Evolutionary conservation across 306 rosid genomes (phyloP).

Genomic region (Macrotyloma uniflorum): DNA sequence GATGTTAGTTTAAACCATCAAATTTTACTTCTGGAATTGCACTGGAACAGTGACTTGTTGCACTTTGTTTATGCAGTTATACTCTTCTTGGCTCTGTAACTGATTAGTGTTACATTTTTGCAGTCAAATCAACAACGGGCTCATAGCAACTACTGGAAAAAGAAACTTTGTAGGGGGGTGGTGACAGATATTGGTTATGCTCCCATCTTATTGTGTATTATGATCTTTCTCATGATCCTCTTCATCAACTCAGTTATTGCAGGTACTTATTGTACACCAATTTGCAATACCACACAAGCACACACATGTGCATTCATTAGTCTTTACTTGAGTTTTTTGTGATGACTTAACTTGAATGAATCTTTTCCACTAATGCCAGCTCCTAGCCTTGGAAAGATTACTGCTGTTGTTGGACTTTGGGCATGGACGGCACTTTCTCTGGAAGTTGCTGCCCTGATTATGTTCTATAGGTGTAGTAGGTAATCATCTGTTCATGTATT

Average conservation of each 20-base stretch:
- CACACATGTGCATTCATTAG: not conserved
- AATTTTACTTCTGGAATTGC: conserved; percentile 17
- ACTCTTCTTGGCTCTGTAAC: conserved; percentile 20
- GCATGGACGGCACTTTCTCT: conserved; percentile 77
- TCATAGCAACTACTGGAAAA: conserved; percentile 51
- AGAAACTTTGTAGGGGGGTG: conserved; percentile 57
- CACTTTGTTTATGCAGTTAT: conserved; percentile 38
- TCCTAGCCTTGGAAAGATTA: conserved; percentile 78
- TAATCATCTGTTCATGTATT: conserved; percentile 42
- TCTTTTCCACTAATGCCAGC: conserved; percentile 56
- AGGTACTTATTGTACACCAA: conserved; percentile 52
- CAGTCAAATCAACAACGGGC: conserved; percentile 78
- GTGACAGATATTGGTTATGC: conserved; percentile 73
- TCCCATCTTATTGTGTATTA: conserved; percentile 65
- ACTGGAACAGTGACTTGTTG: conserved; percentile 2
- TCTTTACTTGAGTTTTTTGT: conserved; percentile 14
- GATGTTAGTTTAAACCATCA: not conserved
- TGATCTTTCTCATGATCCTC: conserved; percentile 58
- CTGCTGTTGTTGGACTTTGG: conserved; percentile 89
- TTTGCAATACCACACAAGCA: conserved; percentile 28
- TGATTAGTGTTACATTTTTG: conserved; percentile 40
- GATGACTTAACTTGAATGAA: conserved; percentile 41
- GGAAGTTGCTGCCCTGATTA: conserved; percentile 59
- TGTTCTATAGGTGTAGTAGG: conserved; percentile 93
- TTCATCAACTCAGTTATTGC: conserved; percentile 79